Evolutionary conservation across 139 green algal genomes (phyloP).

Genomic region (Marvania coccoides): DNA sequence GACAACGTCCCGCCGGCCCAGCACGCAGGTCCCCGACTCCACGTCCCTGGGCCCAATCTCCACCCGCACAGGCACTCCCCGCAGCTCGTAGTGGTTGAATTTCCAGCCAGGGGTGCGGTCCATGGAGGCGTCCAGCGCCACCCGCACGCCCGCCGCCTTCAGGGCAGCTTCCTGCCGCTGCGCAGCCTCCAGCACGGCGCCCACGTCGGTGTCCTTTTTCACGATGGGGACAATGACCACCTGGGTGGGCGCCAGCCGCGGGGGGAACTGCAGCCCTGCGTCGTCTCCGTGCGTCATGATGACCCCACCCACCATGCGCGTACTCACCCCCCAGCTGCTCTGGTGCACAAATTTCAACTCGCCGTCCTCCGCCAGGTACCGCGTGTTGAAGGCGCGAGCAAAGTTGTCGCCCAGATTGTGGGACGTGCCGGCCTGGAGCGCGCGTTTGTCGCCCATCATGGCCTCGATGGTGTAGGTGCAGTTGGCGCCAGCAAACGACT

Average conservation of each 20-base stretch:
- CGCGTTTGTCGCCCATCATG: conserved; percentile 94
- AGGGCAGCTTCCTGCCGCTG: conserved; percentile 40
- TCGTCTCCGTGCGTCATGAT: conserved; percentile 99
- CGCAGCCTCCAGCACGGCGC: conserved; percentile 52
- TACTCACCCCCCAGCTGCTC: conserved; percentile 88
- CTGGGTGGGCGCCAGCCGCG: conserved; percentile 85
- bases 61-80: conserved; percentile 75
- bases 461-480: conserved; percentile 97
- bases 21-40: conserved; percentile 63
- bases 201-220: conserved; percentile 74
- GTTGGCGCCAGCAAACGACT: conserved; percentile 83
- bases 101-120: conserved; percentile 88
- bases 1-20: conserved; percentile 66
- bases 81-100: conserved; percentile 97
- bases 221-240: conserved; percentile 91
- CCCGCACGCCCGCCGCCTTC: conserved; percentile 65
- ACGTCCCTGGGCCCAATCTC: conserved; percentile 86
- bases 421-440: conserved; percentile 90
- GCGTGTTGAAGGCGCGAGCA: conserved; percentile 71
- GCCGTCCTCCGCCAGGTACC: conserved; percentile 54
- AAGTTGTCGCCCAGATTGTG: conserved; percentile 98
- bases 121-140: conserved; percentile 70
- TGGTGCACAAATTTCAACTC: conserved; percentile 80
- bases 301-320: conserved; percentile 88
- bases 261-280: conserved; percentile 83